Conservation (phyloP, 1,139 yeast genomes). For the Geotrichum armillariae region DNA sequence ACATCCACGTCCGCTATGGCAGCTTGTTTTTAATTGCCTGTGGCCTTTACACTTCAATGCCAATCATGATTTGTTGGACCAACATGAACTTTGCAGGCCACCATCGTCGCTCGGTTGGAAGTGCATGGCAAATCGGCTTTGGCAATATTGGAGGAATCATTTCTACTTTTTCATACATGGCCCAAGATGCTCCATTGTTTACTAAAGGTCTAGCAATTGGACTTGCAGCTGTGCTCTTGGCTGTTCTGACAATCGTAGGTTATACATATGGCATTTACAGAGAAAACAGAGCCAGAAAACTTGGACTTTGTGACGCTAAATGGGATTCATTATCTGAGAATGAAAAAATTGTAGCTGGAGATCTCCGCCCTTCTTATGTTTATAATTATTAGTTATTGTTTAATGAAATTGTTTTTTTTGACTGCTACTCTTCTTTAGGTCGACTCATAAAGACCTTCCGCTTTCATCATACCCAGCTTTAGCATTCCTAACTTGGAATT, state of each 20-base stretch:
- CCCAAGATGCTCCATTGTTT: constrained; percentile 59
- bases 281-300: constrained; percentile 40
- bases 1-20: constrained; percentile 53
- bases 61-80: constrained; percentile 71
- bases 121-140: constrained; percentile 77
- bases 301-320: constrained; percentile 40
- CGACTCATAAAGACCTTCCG: too few species aligned
- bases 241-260: constrained; percentile 47
- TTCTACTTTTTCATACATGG: constrained; percentile 60
- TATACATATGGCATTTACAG: constrained; percentile 44
- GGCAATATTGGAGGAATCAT: constrained; percentile 85
- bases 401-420: too few species aligned
- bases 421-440: too few species aligned
- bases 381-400: constrained; percentile 50
- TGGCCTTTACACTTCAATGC: constrained; percentile 76
- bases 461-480: too few species aligned
- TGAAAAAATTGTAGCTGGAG: constrained; percentile 57
- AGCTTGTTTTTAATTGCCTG: constrained; percentile 68
- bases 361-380: constrained; percentile 60
- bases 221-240: constrained; percentile 49
- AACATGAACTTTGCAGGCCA: constrained; percentile 71
- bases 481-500: too few species aligned
- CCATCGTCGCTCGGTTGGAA: constrained; percentile 66
- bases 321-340: constrained; percentile 48
- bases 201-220: constrained; percentile 58